Base-by-base conservation (phyloP, 2,329 filamentous ascomycete species). In the Fusarium oxysporum region DNA sequence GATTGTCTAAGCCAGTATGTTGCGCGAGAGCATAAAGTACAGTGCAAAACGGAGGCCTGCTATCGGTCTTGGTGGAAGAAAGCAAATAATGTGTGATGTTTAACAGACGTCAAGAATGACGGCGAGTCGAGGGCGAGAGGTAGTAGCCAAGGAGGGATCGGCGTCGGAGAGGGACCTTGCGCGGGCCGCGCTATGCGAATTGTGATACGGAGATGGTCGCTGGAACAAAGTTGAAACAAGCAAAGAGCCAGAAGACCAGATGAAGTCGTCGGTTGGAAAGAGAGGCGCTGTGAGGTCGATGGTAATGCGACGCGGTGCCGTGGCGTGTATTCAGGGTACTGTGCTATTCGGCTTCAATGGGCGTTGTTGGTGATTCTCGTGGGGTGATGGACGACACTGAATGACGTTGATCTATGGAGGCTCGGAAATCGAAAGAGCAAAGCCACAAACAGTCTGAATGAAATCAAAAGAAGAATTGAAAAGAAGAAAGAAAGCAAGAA, bases 211-310 rank as follows among this genome's bases (percentile, higher is more conserved):
- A 68, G 50, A 69, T 50, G 61, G 47, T 73, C 53, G 67, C 65
- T 65, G 70, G 73, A 65, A 71, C 70, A 53, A 50, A 58, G 66
- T 73, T 74, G 72, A 73, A 75, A 75, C 72, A 70, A 67, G 66
- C 50, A 74, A 56, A 65, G 38, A 50, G 59, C 59, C 48, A 62
- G 50, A 51, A 38, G 62, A 47, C 56, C 65, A 70, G 45, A 57
- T 51, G 38, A 45, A 66, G 61, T 67, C n/a, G 45, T 41, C 30
- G 47, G 45, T 35, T 25, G n/a, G 47, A 54, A 62, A 51, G 60
- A 51, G 54, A 56, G 25, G 51, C 56, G 50, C 65, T 56, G 58
- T 37, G 57, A 33, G 28, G 63, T 74, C 58, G 59, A 54, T 40
- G 40, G 58, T 38, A 43, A 48, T 38, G 58, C 60, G 51, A 56